These are phyloP conservation scores for Skeletonema potamos DNA, from an alignment of 108 stramenopile species.

Conservation along the genomic window DNA sequence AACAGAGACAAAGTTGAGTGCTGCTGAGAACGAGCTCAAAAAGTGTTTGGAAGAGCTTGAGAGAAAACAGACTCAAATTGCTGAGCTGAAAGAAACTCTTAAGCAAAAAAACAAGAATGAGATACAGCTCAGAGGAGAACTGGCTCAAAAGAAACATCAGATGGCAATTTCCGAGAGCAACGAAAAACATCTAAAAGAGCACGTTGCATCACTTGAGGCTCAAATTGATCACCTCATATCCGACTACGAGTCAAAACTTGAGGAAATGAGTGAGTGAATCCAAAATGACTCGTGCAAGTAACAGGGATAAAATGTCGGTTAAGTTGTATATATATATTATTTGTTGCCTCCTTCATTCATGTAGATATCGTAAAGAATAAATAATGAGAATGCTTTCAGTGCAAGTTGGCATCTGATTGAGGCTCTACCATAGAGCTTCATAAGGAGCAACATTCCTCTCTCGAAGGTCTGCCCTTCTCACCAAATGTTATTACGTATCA, in stretches of 20 bases:
- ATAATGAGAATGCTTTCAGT: too few relatives aligned
- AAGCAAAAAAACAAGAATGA: conserved; percentile 20
- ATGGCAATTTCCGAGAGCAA: conserved; percentile 26
- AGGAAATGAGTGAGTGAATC: background rate
- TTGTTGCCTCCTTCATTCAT: too few relatives aligned
- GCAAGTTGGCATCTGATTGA: too few relatives aligned
- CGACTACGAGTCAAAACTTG: conserved; percentile 35
- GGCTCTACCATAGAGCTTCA: too few relatives aligned
- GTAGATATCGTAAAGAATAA: too few relatives aligned
- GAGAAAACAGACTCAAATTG: background rate
- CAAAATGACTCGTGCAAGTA: background rate
- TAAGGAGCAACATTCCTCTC: too few relatives aligned
- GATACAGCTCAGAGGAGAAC: conserved; percentile 23
- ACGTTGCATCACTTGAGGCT: conserved; percentile 30
- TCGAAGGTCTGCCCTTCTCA: too few relatives aligned
- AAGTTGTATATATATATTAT: background rate
- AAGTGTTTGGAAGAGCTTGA: conserved; percentile 1
- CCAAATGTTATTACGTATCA: too few relatives aligned
- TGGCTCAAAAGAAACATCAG: conserved; percentile 29
- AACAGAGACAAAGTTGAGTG: background rate
- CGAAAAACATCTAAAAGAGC: conserved; percentile 41
- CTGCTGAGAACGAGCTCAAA: background rate
- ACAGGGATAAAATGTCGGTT: background rate
- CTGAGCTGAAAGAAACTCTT: conserved; percentile 8
- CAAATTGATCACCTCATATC: conserved; percentile 31